Evolutionary conservation across 768 basidiomycete species (phyloP).

Genomic region (Fomitopsis serialis): DNA sequence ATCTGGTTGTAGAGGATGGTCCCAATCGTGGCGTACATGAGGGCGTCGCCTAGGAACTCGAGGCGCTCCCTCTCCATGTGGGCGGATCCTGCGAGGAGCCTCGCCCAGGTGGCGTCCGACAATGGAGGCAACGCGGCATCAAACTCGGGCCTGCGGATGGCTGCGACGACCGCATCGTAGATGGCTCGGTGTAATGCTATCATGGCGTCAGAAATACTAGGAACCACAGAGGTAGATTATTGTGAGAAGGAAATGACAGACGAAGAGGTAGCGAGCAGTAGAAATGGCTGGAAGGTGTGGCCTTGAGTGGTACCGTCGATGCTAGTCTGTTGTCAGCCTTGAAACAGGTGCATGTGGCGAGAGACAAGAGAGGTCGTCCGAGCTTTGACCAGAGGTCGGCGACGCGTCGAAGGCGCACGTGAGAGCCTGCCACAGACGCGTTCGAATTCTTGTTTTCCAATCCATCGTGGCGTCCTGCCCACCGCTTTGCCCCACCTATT

Average conservation of each 20-base stretch:
- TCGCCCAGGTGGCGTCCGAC: constrained; percentile 24
- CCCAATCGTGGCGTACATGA: constrained; percentile 38
- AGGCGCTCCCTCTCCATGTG: constrained; percentile 30
- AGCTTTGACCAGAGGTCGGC: neutral
- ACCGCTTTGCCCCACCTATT: neutral
- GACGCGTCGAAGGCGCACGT: neutral
- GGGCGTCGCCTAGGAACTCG: constrained; percentile 44
- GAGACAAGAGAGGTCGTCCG: neutral
- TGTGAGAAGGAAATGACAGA: neutral
- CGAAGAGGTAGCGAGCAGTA: neutral
- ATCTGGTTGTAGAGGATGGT: constrained; percentile 30
- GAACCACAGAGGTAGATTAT: neutral
- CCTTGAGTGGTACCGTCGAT: too few relatives aligned
- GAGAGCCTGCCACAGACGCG: neutral
- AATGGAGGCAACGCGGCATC: constrained; percentile 29
- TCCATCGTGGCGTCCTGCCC: constrained; percentile 2
- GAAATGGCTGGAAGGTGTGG: neutral
- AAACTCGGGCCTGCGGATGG: constrained; percentile 18
- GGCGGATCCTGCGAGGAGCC: constrained; percentile 12
- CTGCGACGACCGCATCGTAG: constrained; percentile 14
- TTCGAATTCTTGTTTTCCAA: neutral
- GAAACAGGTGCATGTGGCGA: neutral
- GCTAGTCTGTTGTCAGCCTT: too few relatives aligned
- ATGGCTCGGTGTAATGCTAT: constrained; percentile 9
- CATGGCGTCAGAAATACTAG: neutral